Evolutionary conservation across 2,329 filamentous ascomycete genomes (phyloP).

Genomic region (Trichoderma simmonsii): DNA sequence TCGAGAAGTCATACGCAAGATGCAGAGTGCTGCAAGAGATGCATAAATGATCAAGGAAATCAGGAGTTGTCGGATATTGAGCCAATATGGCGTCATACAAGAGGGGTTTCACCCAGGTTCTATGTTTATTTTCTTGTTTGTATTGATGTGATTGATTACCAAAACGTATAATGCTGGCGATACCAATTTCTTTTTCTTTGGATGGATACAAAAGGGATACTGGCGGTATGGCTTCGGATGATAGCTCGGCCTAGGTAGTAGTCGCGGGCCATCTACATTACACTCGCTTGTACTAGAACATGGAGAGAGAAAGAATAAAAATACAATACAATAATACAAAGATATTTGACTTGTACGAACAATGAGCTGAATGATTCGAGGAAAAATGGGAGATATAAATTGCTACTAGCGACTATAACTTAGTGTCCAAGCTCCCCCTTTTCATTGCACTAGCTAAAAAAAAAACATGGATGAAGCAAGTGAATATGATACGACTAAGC

Average conservation of each 20-base stretch:
- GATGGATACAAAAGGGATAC: neutral
- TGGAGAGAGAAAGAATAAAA: neutral
- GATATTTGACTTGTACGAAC: neutral
- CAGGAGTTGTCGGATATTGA: neutral
- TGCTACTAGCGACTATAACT: neutral
- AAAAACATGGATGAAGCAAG: neutral
- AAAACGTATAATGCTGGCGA: neutral
- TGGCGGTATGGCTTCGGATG: neutral
- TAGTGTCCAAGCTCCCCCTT: neutral
- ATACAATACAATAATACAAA: neutral
- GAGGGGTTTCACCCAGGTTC: neutral
- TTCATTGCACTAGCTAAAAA: neutral
- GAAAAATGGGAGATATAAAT: neutral
- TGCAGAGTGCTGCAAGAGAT: constrained; percentile 58
- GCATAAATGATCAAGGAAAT: constrained; percentile 4
- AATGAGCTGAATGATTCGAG: neutral
- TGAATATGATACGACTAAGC: neutral
- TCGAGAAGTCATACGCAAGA: constrained; percentile 71
- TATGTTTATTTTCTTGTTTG: neutral
- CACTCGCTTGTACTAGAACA: neutral
- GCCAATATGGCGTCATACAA: neutral
- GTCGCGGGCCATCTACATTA: neutral
- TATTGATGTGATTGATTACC: neutral
- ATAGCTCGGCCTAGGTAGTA: neutral
- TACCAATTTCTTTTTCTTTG: neutral